These are phyloP conservation scores for Vigna nakashimae DNA, from an alignment of 306 rosid genomes.

Conservation along the genomic window DNA sequence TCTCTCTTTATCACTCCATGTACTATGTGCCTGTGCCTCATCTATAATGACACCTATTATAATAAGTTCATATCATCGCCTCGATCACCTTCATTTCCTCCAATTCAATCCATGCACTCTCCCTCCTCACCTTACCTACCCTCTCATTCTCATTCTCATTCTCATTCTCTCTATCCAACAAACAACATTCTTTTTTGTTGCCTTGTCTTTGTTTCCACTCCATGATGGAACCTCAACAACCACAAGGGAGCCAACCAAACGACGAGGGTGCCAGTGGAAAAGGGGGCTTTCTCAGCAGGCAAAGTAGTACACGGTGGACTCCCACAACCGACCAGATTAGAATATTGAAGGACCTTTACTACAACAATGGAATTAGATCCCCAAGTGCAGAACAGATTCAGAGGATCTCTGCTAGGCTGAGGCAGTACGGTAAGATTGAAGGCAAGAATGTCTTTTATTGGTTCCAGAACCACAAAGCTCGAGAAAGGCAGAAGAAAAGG, in stretches of 20 bases:
- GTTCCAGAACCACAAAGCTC: constrained; percentile 97
- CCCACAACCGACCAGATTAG: constrained; percentile 94
- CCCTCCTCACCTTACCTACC: constrained; percentile 21
- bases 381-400: constrained; percentile 98
- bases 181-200: constrained; percentile 28
- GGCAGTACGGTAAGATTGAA: constrained; percentile 97
- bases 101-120: constrained; percentile 50
- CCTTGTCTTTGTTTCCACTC: constrained; percentile 42
- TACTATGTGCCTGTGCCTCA: constrained; percentile 50
- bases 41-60: constrained; percentile 1
- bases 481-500: constrained; percentile 97
- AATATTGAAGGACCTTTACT: constrained; percentile 92
- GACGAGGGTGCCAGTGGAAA: constrained; percentile 55
- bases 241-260: constrained; percentile 38
- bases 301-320: constrained; percentile 91
- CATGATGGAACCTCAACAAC: constrained; percentile 56
- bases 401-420: constrained; percentile 87
- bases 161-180: constrained; percentile 2
- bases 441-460: constrained; percentile 94
- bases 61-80: constrained; percentile 25
- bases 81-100: constrained; percentile 23
- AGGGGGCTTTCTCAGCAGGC: constrained; percentile 73
- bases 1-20: constrained; percentile 62
- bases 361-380: constrained; percentile 89
- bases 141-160: not conserved